Conservation (phyloP, 176 grass and related monocot species). For the Oryza rufipogon region DNA sequence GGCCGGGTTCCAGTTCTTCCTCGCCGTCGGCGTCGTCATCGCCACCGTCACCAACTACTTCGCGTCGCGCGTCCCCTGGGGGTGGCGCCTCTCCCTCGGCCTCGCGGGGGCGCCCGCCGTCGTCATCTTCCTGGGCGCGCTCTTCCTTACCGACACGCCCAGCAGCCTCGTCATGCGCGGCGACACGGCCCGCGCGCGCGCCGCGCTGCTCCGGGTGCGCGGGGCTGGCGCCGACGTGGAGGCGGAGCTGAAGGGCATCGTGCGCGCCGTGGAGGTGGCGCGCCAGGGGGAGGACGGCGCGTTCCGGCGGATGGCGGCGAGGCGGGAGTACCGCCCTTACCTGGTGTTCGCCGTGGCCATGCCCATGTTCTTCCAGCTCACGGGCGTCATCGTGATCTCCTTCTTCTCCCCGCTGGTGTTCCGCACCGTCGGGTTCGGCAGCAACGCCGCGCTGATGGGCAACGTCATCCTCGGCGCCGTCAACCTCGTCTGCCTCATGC, state of each 20-base stretch:
- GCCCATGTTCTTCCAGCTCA: constrained; percentile 80
- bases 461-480: constrained; percentile 45
- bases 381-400: constrained; percentile 54
- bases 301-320: constrained; percentile 47
- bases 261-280: constrained; percentile 32
- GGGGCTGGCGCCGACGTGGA: constrained; percentile 62
- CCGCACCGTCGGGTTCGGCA: background rate
- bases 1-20: constrained; percentile 69
- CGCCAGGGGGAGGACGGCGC: constrained; percentile 47
- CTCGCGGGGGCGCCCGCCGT: constrained; percentile 59
- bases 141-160: constrained; percentile 69
- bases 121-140: constrained; percentile 54
- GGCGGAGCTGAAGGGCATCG: constrained; percentile 58
- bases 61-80: constrained; percentile 45
- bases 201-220: constrained; percentile 53
- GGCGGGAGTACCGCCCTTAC: constrained; percentile 63
- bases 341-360: constrained; percentile 71
- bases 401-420: constrained; percentile 56
- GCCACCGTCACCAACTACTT: constrained; percentile 65
- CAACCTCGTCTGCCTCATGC: constrained; percentile 1
- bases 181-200: constrained; percentile 35
- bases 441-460: background rate
- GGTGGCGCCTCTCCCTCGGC: constrained; percentile 79
- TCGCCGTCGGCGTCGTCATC: constrained; percentile 30
- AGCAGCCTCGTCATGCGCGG: constrained; percentile 70